Evolutionary conservation across 2,329 filamentous ascomycete species (phyloP).

Genomic region (Pseudopyrenochaeta lycopersici): DNA sequence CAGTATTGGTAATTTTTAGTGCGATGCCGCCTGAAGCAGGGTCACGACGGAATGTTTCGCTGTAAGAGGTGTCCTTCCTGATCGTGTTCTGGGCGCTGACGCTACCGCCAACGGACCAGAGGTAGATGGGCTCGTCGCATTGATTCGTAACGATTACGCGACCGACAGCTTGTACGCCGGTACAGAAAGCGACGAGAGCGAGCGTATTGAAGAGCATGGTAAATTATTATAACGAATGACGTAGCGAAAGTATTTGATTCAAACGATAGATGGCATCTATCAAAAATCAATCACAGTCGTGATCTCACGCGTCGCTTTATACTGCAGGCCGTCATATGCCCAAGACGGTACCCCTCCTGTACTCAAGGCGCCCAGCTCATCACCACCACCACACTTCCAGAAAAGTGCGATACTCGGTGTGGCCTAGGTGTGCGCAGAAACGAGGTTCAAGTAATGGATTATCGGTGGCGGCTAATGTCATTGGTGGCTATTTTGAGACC

Average conservation of each 20-base stretch:
- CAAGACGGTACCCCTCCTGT: neutral
- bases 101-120: constrained; percentile 39
- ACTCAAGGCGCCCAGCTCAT: neutral
- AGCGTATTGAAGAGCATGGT: constrained; percentile 24
- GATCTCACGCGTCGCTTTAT: neutral
- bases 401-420: constrained; percentile 5
- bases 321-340: neutral
- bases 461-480: constrained; percentile 12
- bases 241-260: neutral
- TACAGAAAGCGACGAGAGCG: constrained; percentile 13
- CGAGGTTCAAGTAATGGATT: constrained; percentile 14
- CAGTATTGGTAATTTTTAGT: constrained; percentile 30
- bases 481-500: constrained; percentile 27
- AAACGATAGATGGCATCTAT: neutral
- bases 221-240: constrained; percentile 7
- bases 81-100: constrained; percentile 25
- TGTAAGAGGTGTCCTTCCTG: constrained; percentile 34
- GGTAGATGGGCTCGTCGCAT: constrained; percentile 37
- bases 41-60: constrained; percentile 30
- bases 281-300: neutral
- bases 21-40: constrained; percentile 32
- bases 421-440: constrained; percentile 6
- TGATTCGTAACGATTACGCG: constrained; percentile 44
- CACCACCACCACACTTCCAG: neutral
- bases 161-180: constrained; percentile 27